Evolutionary conservation across 805 yeast genomes (phyloP), one percentile per base, ranked within the genome.

Genomic region (Cyberlindnera subsufficiens): DNA sequence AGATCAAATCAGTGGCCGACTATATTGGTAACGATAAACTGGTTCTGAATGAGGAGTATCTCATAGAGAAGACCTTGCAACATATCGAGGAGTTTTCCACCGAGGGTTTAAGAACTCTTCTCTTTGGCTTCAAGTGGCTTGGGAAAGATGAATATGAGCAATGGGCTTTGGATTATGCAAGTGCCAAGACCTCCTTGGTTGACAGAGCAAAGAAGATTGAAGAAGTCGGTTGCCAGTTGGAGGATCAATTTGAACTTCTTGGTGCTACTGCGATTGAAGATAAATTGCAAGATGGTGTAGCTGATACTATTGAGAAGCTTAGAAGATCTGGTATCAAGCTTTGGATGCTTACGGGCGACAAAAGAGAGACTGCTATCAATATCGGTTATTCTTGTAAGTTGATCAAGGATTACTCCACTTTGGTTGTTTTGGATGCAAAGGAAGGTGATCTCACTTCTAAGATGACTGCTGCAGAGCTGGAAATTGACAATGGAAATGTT

Each of bases 331-430:
- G 96, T 3, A 88, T 93, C 44, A 87, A 83, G 56, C 66, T 93
- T 71, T 93, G 99, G 99, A 93, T 93, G 97, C 69, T 93, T 38
- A 93, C 99, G 0, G 99, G 99, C 36, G 99, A 93, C 61, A 95
- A 95, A 59, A 72, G 97, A 45, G 99, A 93, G 63, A 93, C 99
- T 0, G 99, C 99, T 1, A 89, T 93, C 47, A 93, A 89, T 58
- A 91, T 93, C 63, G 99, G 98, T 1, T 86, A 90, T 56, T 86
- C 99, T 6, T 93, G 99, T 63, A 80, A 88, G 30, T 69, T 93
- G 50, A 91, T 93, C 56, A 86, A 91, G 55, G 99, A 93, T 56
- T 93, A 85, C 59, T 88, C 96, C 0, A 85, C 95, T 0, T 86
- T 93, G 13, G 80, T 91, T 13, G 65, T 89, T n/a, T 65, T 93